Conservation (phyloP, 2,329 filamentous ascomycete species). For the Botrytis cinerea region DNA sequence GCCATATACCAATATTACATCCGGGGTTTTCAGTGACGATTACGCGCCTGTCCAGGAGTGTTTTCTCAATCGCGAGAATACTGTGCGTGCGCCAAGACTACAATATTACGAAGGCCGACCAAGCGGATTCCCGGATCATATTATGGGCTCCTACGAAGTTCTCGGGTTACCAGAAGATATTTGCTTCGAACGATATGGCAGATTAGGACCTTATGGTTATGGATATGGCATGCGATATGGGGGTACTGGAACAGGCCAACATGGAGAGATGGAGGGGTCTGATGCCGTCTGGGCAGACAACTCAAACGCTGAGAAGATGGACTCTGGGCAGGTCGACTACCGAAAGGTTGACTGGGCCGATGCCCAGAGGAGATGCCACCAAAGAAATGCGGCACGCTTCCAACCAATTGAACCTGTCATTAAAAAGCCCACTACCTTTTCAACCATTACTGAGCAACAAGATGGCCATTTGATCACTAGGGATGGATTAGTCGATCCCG, state of each 20-base stretch:
- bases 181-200: slow-evolving; percentile 90
- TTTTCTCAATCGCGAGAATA: slow-evolving; percentile 71
- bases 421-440: slow-evolving; percentile 30
- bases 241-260: slow-evolving; percentile 81
- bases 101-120: slow-evolving; percentile 77
- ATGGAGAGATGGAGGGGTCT: slow-evolving; percentile 79
- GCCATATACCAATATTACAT: slow-evolving; percentile 59
- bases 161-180: slow-evolving; percentile 79
- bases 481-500: neutral
- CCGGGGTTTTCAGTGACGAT: slow-evolving; percentile 51
- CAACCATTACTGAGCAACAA: slow-evolving; percentile 5
- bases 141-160: slow-evolving; percentile 83
- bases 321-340: slow-evolving; percentile 71
- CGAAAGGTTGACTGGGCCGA: slow-evolving; percentile 76
- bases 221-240: slow-evolving; percentile 80
- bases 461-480: slow-evolving; percentile 25
- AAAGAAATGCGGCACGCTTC: slow-evolving; percentile 71
- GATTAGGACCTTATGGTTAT: slow-evolving; percentile 84
- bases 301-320: slow-evolving; percentile 22
- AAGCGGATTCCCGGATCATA: slow-evolving; percentile 78
- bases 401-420: slow-evolving; percentile 25
- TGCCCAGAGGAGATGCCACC: slow-evolving; percentile 71
- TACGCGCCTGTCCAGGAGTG: slow-evolving; percentile 65
- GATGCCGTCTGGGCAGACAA: slow-evolving; percentile 72
- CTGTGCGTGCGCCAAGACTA: slow-evolving; percentile 66